Base-by-base conservation (phyloP, 306 rosid genomes). In the Chamaecrista fasciculata region DNA sequence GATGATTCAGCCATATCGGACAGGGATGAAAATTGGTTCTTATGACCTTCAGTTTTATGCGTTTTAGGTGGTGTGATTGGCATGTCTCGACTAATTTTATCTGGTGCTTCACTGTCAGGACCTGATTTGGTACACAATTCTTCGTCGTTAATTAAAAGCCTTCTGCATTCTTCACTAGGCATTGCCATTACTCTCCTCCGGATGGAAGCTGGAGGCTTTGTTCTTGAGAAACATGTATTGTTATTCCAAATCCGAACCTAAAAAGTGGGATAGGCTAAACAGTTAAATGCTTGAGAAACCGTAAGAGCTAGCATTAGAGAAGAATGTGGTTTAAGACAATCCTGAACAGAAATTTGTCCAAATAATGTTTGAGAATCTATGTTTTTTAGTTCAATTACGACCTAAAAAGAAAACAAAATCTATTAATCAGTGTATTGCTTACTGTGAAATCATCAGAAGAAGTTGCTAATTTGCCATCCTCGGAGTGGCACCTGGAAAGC, bases 381-480 rank as follows among this genome's bases (percentile, higher is more conserved):
- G 26, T 4, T 2, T 50, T 64, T 63, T 21, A 55, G 66, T 15
- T 39, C 72, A 40, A 42, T n/a, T 19, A 26, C 20, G 16, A 29
- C 39, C 46, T 44, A 31, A 51, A 62, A 28, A 14, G 53, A n/a
- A 47, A 7, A 64, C n/a, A 46, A 4, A 12, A 21, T 6, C 43
- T n/a, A n/a, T n/a, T n/a, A 40, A 4, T 16, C 20, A 62, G 18
- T 11, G 52, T 25, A 40, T 23, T 48, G 55, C 88, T 60, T 83
- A 94, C 99, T 42, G 99, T 84, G 80, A 70, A 84, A 87, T 95
- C 99, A 79, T 91, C 99, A 11, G 99, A 87, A 39, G 87, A 59
- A 21, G 97, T 91, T 70, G 96, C 97, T 28, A 95, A 68, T 87
- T 85, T 87, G 59, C 92, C 96, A n/a, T 34, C 78, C n/a, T 89